A percentile compares a stretch with the other conserved stretches of the same genome.
phyloP scores from a whole-genome alignment of 164 flowering plant species.

The Liriodendron chinense region DNA sequence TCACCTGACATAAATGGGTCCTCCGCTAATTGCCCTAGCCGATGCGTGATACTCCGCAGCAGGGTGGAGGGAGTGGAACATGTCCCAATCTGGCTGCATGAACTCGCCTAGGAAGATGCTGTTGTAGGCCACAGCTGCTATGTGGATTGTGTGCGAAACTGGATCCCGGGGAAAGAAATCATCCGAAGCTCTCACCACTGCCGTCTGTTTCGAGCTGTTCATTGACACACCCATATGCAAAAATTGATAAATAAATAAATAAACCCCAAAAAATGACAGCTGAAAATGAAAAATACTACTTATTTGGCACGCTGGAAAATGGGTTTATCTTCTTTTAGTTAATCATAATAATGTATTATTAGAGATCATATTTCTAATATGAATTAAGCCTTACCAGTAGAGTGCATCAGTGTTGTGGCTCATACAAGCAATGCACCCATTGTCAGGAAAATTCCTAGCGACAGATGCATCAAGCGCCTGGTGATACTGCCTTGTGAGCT shows the following conservation, averaged over 20 bases:
- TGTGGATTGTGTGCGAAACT: conserved; percentile 88
- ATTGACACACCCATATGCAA: neutral
- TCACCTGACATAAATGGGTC: conserved; percentile 88
- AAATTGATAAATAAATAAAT: neutral
- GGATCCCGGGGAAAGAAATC: conserved; percentile 95
- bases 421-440: conserved; percentile 93
- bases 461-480: conserved; percentile 89
- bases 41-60: conserved; percentile 96
- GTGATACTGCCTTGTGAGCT: conserved; percentile 77
- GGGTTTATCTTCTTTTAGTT: neutral
- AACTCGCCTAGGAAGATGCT: conserved; percentile 86
- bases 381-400: conserved; percentile 43
- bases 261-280: neutral
- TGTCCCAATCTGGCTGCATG: conserved; percentile 99
- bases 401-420: conserved; percentile 91
- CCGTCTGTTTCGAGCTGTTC: conserved; percentile 86
- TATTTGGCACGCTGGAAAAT: neutral
- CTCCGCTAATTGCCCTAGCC: conserved; percentile 96
- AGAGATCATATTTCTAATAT: no score
- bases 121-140: conserved; percentile 93
- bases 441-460: conserved; percentile 70
- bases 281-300: neutral
- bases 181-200: conserved; percentile 88
- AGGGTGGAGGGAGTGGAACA: conserved; percentile 93
- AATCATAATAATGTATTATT: no score